Conservation (phyloP, 805 yeast species). For the Candida golubevii region DNA sequence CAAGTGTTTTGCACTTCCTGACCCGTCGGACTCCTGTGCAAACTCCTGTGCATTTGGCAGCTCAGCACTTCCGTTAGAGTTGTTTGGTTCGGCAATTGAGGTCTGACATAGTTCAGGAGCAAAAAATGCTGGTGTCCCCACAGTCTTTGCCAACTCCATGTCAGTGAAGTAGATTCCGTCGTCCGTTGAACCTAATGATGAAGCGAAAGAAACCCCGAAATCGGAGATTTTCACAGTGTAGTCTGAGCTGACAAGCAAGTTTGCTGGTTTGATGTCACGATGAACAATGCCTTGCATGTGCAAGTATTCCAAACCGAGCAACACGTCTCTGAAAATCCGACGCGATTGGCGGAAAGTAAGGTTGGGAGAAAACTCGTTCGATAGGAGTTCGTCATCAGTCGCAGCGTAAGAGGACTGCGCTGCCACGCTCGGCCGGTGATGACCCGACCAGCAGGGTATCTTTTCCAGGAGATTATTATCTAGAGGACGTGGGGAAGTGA, state of each 20-base stretch:
- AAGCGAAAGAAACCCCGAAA: slow-evolving; percentile 89
- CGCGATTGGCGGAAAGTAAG: slow-evolving; percentile 65
- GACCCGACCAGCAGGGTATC: slow-evolving; percentile 7
- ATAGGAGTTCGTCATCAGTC: slow-evolving; percentile 21
- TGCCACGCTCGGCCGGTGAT: slow-evolving; percentile 3
- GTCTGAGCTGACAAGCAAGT: slow-evolving; percentile 65
- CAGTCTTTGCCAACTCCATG: slow-evolving; percentile 87
- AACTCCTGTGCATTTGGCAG: background rate
- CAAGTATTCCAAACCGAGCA: slow-evolving; percentile 82
- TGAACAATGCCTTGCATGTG: slow-evolving; percentile 90
- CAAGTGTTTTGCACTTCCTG: background rate
- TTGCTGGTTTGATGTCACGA: slow-evolving; percentile 95
- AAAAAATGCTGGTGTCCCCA: slow-evolving; percentile 95
- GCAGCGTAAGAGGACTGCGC: background rate
- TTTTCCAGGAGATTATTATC: background rate
- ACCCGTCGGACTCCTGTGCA: background rate
- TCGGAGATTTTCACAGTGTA: slow-evolving; percentile 88
- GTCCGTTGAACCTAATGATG: slow-evolving; percentile 39
- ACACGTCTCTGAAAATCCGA: slow-evolving; percentile 73
- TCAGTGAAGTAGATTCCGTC: slow-evolving; percentile 47
- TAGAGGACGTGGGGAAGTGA: slow-evolving; percentile 7
- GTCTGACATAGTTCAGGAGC: slow-evolving; percentile 80
- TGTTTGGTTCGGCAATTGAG: background rate
- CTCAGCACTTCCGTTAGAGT: background rate
- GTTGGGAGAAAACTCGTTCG: slow-evolving; percentile 45